phyloP scores from a whole-genome alignment of 2,329 filamentous ascomycete species.

The Mycosphaerelloides madeirae region DNA sequence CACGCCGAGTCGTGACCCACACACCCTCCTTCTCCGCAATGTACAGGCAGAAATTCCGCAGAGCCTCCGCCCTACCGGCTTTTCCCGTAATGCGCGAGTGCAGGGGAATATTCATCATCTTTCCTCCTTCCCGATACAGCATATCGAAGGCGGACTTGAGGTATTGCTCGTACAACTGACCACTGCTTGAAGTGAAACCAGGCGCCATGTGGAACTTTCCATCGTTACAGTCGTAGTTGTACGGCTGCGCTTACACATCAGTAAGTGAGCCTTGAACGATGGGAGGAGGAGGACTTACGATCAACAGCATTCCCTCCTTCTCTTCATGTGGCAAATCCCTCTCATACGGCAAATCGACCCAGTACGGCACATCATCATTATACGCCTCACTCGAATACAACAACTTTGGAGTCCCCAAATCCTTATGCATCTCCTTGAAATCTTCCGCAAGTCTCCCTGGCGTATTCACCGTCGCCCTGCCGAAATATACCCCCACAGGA shows the following conservation, averaged over 20 bases:
- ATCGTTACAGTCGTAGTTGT: constrained; percentile 38
- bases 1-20: constrained; percentile 42
- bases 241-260: constrained; percentile 5
- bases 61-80: constrained; percentile 36
- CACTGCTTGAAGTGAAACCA: constrained; percentile 39
- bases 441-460: constrained; percentile 45
- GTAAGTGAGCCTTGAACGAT: not conserved
- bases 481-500: constrained; percentile 50
- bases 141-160: constrained; percentile 39
- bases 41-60: constrained; percentile 40
- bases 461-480: constrained; percentile 43
- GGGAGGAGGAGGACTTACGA: constrained; percentile 14
- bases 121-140: constrained; percentile 40
- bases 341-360: constrained; percentile 51
- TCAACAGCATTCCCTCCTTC: constrained; percentile 37
- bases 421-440: constrained; percentile 48
- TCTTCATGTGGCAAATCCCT: constrained; percentile 33
- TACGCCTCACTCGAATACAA: constrained; percentile 50
- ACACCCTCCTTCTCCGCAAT: constrained; percentile 38
- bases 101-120: constrained; percentile 42
- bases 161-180: constrained; percentile 38
- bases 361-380: constrained; percentile 54
- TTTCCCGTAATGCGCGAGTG: constrained; percentile 41
- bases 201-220: constrained; percentile 44
- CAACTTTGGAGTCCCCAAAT: constrained; percentile 36